Conservation (phyloP, 768 basidiomycete genomes). For the Lanmaoa pseudosensibilis region DNA sequence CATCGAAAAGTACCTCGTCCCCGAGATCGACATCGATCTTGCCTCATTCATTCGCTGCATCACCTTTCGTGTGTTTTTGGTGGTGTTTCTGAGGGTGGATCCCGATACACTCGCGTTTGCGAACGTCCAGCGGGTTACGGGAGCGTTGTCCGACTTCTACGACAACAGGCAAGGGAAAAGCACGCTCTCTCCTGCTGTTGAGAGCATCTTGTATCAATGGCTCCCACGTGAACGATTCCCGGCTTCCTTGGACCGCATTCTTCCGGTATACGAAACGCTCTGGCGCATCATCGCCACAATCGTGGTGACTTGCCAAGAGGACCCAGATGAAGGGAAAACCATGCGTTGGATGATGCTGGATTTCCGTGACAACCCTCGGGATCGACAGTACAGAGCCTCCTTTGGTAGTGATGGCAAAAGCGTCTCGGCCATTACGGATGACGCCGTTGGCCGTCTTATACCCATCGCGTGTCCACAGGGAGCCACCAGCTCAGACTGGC, state of each 20-base stretch:
- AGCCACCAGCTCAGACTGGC: conserved; percentile 4
- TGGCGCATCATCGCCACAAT: conserved; percentile 61
- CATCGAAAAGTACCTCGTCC: conserved; percentile 12
- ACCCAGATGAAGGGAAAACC: conserved; percentile 10
- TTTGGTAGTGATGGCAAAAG: conserved; percentile 14
- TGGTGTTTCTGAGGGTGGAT: conserved; percentile 41
- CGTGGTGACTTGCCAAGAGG: conserved; percentile 32
- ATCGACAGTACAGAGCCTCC: conserved; percentile 21
- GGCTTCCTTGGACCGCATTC: conserved; percentile 48
- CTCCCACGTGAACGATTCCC: conserved; percentile 31
- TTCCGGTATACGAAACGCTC: conserved; percentile 61
- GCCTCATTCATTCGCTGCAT: conserved; percentile 45
- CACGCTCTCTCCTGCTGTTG: conserved; percentile 36
- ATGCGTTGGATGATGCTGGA: conserved; percentile 34
- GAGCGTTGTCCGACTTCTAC: conserved; percentile 45
- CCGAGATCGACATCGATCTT: conserved; percentile 27
- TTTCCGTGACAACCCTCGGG: conserved; percentile 36
- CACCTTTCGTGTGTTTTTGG: conserved; percentile 43
- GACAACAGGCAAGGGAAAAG: conserved; percentile 29
- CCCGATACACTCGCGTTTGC: conserved; percentile 18
- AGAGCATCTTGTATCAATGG: conserved; percentile 39
- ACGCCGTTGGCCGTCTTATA: conserved; percentile 12
- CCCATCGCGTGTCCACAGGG: conserved; percentile 17
- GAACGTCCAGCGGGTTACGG: conserved; percentile 39
- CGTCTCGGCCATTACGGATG: conserved; percentile 22